Evolutionary conservation across 768 basidiomycete species (phyloP).

Genomic region (Phlebiopsis gigantea): DNA sequence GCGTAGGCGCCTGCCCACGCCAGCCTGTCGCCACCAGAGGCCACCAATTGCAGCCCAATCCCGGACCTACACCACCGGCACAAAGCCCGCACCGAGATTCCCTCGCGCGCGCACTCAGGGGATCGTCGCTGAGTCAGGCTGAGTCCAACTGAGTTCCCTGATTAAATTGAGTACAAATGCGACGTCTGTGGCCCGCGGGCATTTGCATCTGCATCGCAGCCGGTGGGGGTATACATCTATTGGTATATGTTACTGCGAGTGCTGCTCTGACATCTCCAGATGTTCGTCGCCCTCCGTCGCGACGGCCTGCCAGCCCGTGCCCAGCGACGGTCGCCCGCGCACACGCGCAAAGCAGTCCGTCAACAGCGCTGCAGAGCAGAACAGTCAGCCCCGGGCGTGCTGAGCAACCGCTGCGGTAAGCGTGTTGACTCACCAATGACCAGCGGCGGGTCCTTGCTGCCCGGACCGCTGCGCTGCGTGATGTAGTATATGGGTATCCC

Average conservation of each 20-base stretch:
- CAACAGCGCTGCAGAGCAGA: constrained; percentile 33
- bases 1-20: not conserved
- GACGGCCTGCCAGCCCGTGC: constrained; percentile 73
- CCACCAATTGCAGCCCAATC: not conserved
- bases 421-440: constrained; percentile 19
- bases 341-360: constrained; percentile 40
- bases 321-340: constrained; percentile 45
- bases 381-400: not conserved
- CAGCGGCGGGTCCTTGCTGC: constrained; percentile 28
- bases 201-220: not conserved
- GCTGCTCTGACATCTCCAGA: constrained; percentile 57
- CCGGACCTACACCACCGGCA: constrained; percentile 3
- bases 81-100: not conserved
- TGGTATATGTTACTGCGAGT: not conserved
- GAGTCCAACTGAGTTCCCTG: too few species aligned
- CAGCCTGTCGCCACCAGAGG: constrained; percentile 2
- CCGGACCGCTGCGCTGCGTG: constrained; percentile 50
- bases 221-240: not conserved
- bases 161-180: not conserved
- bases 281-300: constrained; percentile 65
- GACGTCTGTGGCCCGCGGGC: not conserved
- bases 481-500: constrained; percentile 83
- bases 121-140: too few species aligned
- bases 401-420: not conserved
- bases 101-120: too few species aligned